A percentile compares a stretch with the other conserved stretches of the same genome.
Evolutionary conservation across 176 grass and related monocot genomes (phyloP).

Genomic region (Eragrostis nindensis): DNA sequence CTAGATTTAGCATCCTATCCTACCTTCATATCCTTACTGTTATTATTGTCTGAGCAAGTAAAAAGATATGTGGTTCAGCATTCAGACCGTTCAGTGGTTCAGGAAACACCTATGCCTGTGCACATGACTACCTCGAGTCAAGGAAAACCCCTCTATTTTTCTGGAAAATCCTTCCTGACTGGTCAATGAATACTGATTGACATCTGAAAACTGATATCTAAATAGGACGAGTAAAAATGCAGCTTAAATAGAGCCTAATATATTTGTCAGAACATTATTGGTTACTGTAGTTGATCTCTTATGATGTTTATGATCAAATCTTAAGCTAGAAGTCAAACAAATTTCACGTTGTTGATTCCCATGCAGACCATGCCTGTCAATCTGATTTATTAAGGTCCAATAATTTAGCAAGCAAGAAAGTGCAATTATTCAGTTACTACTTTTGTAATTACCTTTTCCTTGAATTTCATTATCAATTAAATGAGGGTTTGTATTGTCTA

Average conservation of each 20-base stretch:
- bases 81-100: background rate
- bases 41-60: background rate
- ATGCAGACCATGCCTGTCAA: background rate
- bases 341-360: background rate
- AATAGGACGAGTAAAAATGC: background rate
- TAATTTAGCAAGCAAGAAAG: background rate
- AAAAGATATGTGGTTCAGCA: background rate
- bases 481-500: constrained; percentile 26
- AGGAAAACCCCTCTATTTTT: constrained; percentile 7
- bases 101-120: constrained; percentile 14
- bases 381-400: constrained; percentile 5
- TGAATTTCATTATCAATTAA: constrained; percentile 15
- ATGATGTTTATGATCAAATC: constrained; percentile 14
- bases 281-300: background rate
- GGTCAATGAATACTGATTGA: constrained; percentile 13
- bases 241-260: background rate
- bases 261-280: background rate
- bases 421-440: background rate
- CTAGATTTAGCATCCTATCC: background rate
- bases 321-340: constrained; percentile 1
- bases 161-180: background rate
- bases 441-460: constrained; percentile 19
- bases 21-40: constrained; percentile 14
- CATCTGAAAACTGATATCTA: constrained; percentile 2
- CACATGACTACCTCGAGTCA: background rate